Conservation (phyloP, 495 filamentous ascomycete species). For the Friedmanniomyces endolithicus region DNA sequence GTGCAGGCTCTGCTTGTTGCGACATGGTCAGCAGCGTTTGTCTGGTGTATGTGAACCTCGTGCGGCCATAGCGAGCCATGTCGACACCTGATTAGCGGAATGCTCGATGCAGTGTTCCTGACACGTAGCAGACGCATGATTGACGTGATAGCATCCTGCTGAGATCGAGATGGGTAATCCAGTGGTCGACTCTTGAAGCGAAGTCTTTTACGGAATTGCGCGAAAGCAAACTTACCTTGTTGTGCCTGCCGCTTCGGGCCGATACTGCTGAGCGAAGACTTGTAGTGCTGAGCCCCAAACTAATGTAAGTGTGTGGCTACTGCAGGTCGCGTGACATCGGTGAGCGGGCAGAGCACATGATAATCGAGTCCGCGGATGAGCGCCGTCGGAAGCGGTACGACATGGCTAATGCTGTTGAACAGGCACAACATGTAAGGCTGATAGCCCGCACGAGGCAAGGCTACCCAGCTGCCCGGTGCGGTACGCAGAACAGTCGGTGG, state of each 20-base stretch:
- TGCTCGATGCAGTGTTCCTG: no score
- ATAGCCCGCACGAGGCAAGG: neutral
- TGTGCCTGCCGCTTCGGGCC: no score
- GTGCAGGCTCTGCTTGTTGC: neutral
- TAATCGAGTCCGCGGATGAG: neutral
- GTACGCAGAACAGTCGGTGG: neutral
- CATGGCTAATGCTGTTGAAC: conserved; percentile 1
- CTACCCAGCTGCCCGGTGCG: neutral
- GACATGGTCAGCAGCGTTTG: neutral
- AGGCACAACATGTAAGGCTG: neutral
- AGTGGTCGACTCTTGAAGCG: no score
- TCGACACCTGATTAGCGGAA: no score
- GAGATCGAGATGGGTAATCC: no score
- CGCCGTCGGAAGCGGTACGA: neutral
- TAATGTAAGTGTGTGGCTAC: neutral
- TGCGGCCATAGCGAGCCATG: no score
- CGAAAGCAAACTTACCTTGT: no score
- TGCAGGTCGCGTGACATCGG: no score
- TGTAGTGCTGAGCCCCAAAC: neutral
- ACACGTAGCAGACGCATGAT: no score
- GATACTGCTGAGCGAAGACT: no score
- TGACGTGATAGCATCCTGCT: no score
- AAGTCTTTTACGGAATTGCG: no score
- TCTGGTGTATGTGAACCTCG: neutral
- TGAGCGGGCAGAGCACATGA: neutral